These are phyloP conservation scores for Neurospora sp. DNA, from an alignment of 495 filamentous ascomycete species.

Conservation along the genomic window DNA sequence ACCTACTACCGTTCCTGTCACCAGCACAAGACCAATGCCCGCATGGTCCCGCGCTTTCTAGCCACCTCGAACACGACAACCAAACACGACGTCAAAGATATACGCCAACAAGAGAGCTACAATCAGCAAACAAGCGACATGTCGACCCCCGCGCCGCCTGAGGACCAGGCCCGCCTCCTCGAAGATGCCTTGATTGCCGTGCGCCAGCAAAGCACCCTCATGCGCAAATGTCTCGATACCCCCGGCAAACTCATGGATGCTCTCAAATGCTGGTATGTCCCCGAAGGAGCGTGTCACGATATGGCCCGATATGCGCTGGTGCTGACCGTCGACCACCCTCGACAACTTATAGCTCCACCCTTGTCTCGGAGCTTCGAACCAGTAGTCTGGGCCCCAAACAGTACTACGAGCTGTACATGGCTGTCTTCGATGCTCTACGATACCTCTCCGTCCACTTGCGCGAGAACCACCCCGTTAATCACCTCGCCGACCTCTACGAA, in stretches of 20 bases:
- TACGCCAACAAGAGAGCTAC: neutral
- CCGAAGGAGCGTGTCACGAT: neutral
- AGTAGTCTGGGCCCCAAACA: slow-evolving; percentile 94
- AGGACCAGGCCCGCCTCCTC: slow-evolving; percentile 88
- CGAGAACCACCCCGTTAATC: slow-evolving; percentile 94
- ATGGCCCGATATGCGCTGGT: neutral
- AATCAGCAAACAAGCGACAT: slow-evolving; percentile 16
- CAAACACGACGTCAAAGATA: neutral
- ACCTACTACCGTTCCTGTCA: neutral
- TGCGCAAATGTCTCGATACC: slow-evolving; percentile 95
- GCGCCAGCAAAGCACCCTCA: slow-evolving; percentile 87
- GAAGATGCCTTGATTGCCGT: slow-evolving; percentile 95
- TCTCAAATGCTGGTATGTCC: slow-evolving; percentile 88
- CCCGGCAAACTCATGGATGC: slow-evolving; percentile 99
- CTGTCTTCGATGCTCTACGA: slow-evolving; percentile 93
- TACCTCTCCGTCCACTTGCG: slow-evolving; percentile 94
- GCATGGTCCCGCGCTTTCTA: neutral
- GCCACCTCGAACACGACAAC: neutral
- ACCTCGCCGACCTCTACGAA: slow-evolving; percentile 96
- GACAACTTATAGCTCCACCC: slow-evolving; percentile 60
- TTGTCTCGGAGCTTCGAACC: slow-evolving; percentile 93
- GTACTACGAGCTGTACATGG: slow-evolving; percentile 99
- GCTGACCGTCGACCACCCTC: neutral
- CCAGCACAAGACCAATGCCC: neutral
- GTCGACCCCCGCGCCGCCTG: slow-evolving; percentile 58